Evolutionary conservation across 2,329 filamentous ascomycete genomes (phyloP).

Genomic region (Cladophialophora exuberans): DNA sequence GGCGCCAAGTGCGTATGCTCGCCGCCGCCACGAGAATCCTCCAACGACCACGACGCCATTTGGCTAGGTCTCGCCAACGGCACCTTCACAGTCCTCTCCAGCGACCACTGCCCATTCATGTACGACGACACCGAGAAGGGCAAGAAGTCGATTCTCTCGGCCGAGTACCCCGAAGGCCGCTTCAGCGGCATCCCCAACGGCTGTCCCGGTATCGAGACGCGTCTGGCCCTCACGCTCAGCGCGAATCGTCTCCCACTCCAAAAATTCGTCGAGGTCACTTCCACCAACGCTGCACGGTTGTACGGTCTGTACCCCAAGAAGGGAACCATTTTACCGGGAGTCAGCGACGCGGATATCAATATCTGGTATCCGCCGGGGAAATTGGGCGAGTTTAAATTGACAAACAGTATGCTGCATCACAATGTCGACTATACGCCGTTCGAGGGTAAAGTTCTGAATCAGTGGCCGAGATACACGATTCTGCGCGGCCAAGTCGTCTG

Average conservation of each 20-base stretch:
- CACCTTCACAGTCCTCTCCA: slow-evolving; percentile 59
- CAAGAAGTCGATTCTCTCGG: slow-evolving; percentile 55
- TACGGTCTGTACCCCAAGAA: slow-evolving; percentile 60
- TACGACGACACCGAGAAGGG: slow-evolving; percentile 53
- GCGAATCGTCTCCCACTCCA: slow-evolving; percentile 47
- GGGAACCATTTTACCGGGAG: slow-evolving; percentile 54
- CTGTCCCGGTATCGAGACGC: slow-evolving; percentile 61
- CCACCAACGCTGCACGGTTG: slow-evolving; percentile 60
- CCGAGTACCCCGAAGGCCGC: slow-evolving; percentile 48
- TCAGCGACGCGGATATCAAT: slow-evolving; percentile 59
- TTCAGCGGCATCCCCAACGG: slow-evolving; percentile 65
- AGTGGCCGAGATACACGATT: slow-evolving; percentile 66
- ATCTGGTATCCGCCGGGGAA: slow-evolving; percentile 58
- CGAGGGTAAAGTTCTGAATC: slow-evolving; percentile 58
- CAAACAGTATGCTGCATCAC: slow-evolving; percentile 62
- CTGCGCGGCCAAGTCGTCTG: slow-evolving; percentile 61
- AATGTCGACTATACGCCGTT: slow-evolving; percentile 66
- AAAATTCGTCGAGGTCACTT: slow-evolving; percentile 59
- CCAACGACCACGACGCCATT: slow-evolving; percentile 55
- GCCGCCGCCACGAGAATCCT: slow-evolving; percentile 54
- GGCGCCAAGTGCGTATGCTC: slow-evolving; percentile 61
- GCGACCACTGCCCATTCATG: slow-evolving; percentile 54
- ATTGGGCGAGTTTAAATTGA: slow-evolving; percentile 49
- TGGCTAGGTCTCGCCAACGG: slow-evolving; percentile 57
- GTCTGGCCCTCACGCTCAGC: slow-evolving; percentile 53